phyloP scores from a whole-genome alignment of 257 asterid genomes.

The Nicotiana benthamiana region DNA sequence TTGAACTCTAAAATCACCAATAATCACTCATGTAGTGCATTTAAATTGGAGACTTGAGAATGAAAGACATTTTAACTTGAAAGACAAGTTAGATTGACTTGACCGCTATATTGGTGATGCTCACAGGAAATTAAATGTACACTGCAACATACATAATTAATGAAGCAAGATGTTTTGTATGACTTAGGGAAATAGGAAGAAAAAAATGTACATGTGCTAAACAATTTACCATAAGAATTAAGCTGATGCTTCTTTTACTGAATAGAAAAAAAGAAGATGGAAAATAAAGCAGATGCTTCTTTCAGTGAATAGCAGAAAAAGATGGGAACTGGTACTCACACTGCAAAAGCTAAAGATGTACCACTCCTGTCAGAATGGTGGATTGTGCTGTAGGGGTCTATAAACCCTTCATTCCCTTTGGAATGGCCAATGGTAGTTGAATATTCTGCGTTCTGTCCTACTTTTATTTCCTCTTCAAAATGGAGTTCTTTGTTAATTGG shows the following conservation, averaged over 20 bases:
- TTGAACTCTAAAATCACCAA: background rate
- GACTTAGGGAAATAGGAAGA: background rate
- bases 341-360: conserved; percentile 19
- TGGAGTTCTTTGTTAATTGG: conserved; percentile 12
- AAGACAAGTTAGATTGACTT: background rate
- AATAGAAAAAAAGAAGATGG: too few species aligned
- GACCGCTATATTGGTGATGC: background rate
- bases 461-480: conserved; percentile 13
- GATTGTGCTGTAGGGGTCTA: conserved; percentile 12
- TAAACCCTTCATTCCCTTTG: background rate
- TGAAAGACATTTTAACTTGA: background rate
- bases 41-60: background rate
- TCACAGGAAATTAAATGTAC: background rate
- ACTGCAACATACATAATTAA: background rate
- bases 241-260: background rate
- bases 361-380: conserved; percentile 14
- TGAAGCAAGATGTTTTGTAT: background rate
- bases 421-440: background rate
- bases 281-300: background rate
- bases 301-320: background rate
- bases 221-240: background rate
- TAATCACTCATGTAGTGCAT: background rate
- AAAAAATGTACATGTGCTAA: background rate
- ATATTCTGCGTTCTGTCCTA: background rate
- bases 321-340: conserved; percentile 29